These are phyloP conservation scores for Silene uniflora DNA, from an alignment of 148 eudicot species.

Conservation along the genomic window DNA sequence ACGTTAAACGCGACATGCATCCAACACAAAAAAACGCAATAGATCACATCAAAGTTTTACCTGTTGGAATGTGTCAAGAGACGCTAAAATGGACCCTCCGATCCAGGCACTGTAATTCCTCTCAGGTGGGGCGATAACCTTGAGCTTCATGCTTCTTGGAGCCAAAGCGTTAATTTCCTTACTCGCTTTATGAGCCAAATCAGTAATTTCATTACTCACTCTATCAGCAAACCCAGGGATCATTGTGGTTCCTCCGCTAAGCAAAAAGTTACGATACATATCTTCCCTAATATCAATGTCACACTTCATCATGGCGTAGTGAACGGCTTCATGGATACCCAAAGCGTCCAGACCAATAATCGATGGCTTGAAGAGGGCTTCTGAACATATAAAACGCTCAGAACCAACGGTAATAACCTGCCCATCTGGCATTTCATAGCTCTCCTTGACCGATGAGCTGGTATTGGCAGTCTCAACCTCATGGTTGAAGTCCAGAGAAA, in stretches of 20 bases:
- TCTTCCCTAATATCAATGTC: constrained; percentile 49
- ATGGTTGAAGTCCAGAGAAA: constrained; percentile 55
- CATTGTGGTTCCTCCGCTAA: constrained; percentile 65
- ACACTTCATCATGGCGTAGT: constrained; percentile 45
- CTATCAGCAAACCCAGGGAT: constrained; percentile 57
- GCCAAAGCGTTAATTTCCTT: constrained; percentile 47
- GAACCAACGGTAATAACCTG: constrained; percentile 54
- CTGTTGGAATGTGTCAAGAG: constrained; percentile 60
- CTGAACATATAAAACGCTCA: constrained; percentile 64
- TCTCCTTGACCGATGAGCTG: constrained; percentile 54
- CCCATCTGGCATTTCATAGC: constrained; percentile 58
- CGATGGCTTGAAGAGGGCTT: constrained; percentile 64
- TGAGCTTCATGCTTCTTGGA: constrained; percentile 56
- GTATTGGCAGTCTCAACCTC: constrained; percentile 56
- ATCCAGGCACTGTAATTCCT: constrained; percentile 61
- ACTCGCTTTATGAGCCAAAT: constrained; percentile 58
- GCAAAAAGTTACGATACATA: constrained; percentile 46
- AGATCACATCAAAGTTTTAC: constrained; percentile 12
- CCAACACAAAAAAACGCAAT: no score
- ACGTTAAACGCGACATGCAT: no score
- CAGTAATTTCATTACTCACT: constrained; percentile 40
- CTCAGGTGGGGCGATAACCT: constrained; percentile 57
- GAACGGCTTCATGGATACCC: constrained; percentile 49
- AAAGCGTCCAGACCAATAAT: constrained; percentile 64
- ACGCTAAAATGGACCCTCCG: constrained; percentile 51